Evolutionary conservation across 345 rosid species (phyloP).

Genomic region (Populus euphratica): DNA sequence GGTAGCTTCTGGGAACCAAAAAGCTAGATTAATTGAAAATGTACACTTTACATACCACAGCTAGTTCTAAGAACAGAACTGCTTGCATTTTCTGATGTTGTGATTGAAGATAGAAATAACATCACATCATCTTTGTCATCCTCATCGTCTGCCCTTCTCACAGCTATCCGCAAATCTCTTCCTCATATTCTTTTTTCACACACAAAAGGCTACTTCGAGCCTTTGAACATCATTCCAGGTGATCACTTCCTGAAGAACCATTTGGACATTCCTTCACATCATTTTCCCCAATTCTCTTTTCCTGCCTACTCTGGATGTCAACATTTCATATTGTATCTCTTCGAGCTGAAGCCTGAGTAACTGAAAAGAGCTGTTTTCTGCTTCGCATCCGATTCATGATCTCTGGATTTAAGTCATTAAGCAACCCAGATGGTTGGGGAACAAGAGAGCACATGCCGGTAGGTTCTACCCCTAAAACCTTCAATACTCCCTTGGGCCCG

Average conservation of each 20-base stretch:
- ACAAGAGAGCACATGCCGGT: neutral
- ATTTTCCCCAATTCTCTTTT: neutral
- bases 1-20: neutral
- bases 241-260: neutral
- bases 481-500: neutral
- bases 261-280: neutral
- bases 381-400: conserved; percentile 13
- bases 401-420: conserved; percentile 13
- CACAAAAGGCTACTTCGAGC: neutral
- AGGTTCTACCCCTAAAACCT: neutral
- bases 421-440: conserved; percentile 16
- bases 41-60: neutral
- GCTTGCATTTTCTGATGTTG: too few relatives aligned
- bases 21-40: neutral
- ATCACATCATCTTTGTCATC: conserved; percentile 1
- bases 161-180: neutral
- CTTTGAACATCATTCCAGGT: neutral
- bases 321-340: neutral
- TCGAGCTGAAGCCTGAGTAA: neutral
- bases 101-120: neutral
- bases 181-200: neutral
- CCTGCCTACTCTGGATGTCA: neutral
- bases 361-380: conserved; percentile 10
- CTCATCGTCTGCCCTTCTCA: neutral
- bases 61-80: too few relatives aligned